These are phyloP conservation scores for Fragaria ananassa DNA, from an alignment of 306 rosid species.

Conservation along the genomic window DNA sequence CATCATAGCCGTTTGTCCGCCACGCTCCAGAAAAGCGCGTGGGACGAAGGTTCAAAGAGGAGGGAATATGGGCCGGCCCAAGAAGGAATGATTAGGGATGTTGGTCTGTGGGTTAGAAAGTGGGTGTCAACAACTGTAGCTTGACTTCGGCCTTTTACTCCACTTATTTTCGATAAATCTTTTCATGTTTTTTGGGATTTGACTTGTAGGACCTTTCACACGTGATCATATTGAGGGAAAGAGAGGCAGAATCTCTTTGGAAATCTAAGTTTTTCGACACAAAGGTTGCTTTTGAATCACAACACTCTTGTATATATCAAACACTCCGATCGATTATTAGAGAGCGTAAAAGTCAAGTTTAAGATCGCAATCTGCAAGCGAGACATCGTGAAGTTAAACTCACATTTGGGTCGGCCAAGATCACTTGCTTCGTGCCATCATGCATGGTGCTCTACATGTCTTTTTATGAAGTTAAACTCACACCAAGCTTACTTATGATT, in stretches of 20 bases:
- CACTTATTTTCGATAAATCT: conserved; percentile 10
- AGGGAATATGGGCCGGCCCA: conserved; percentile 57
- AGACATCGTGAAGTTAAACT: background rate
- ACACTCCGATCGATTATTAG: no score
- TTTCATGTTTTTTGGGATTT: conserved; percentile 19
- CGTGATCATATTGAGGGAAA: conserved; percentile 2
- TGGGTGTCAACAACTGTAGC: conserved; percentile 27
- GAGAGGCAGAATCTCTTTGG: background rate
- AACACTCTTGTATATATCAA: background rate
- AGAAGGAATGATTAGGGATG: conserved; percentile 33
- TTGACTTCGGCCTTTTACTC: conserved; percentile 27
- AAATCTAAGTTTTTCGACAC: background rate
- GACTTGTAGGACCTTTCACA: conserved; percentile 19
- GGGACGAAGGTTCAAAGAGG: background rate
- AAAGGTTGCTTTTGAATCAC: background rate
- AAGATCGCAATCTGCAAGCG: no score
- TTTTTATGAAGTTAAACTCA: no score
- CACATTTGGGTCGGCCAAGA: background rate
- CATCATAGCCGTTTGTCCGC: background rate
- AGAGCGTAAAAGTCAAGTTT: background rate
- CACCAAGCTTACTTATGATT: no score
- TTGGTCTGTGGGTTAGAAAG: conserved; percentile 9
- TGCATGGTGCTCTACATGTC: background rate
- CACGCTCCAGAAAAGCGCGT: background rate
- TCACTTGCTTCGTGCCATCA: background rate